Evolutionary conservation across 2,329 filamentous ascomycete species (phyloP).

Genomic region (Xylariomycetidae sp.): DNA sequence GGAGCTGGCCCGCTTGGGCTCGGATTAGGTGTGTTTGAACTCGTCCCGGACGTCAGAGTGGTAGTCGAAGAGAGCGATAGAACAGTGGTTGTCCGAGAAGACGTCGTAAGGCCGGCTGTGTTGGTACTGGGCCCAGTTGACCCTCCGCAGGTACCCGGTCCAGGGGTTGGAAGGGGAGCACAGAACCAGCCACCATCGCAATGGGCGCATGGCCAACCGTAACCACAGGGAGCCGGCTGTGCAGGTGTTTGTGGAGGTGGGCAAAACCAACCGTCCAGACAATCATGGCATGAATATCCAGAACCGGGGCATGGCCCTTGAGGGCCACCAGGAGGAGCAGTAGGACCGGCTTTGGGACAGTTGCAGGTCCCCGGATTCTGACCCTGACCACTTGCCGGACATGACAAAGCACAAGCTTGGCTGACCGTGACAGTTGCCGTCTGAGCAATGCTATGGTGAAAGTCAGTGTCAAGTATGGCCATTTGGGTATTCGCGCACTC

Average conservation of each 20-base stretch:
- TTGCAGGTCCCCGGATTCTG: too few relatives aligned
- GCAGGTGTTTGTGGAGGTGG: slow-evolving; percentile 29
- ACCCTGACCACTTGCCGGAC: too few relatives aligned
- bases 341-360: slow-evolving; percentile 10
- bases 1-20: slow-evolving; percentile 10
- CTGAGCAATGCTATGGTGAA: slow-evolving; percentile 1
- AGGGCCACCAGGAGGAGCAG: slow-evolving; percentile 10
- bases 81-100: slow-evolving; percentile 7
- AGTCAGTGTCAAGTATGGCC: too few relatives aligned
- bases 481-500: too few relatives aligned
- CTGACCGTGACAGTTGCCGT: slow-evolving; percentile 11
- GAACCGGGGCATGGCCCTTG: slow-evolving; percentile 29
- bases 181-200: slow-evolving; percentile 33
- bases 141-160: slow-evolving; percentile 9
- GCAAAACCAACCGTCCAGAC: slow-evolving; percentile 31
- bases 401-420: too few relatives aligned
- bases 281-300: slow-evolving; percentile 31
- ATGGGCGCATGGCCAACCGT: slow-evolving; percentile 31
- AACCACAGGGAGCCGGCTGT: slow-evolving; percentile 28
- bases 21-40: too few relatives aligned
- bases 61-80: background rate
- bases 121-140: slow-evolving; percentile 7
- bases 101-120: slow-evolving; percentile 1
- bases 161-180: slow-evolving; percentile 20
- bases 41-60: background rate